Conservation (phyloP, 495 filamentous ascomycete genomes). For the Oidiodendron maius region DNA sequence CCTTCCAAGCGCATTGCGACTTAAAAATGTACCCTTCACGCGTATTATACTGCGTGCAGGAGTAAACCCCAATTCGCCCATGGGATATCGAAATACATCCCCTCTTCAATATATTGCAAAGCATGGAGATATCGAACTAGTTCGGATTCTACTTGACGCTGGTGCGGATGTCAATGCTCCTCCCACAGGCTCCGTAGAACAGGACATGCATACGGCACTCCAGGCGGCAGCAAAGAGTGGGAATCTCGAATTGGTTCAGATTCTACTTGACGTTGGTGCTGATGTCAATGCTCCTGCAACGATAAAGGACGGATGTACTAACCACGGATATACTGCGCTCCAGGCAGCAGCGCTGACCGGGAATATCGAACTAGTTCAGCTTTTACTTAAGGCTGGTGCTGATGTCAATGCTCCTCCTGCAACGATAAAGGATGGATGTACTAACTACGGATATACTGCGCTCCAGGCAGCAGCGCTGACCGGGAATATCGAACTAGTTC, state of each 20-base stretch:
- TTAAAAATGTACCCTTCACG: background rate
- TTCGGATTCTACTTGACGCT: constrained; percentile 1
- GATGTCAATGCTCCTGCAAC: constrained; percentile 1
- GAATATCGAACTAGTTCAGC: background rate
- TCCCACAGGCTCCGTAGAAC: background rate
- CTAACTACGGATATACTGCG: constrained; percentile 1
- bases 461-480: constrained; percentile 9
- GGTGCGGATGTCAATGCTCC: background rate
- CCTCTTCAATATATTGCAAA: background rate
- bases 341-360: background rate
- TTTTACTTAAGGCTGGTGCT: constrained; percentile 5
- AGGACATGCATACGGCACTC: constrained; percentile 6
- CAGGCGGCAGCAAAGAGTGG: constrained; percentile 4
- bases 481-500: background rate
- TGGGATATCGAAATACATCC: background rate
- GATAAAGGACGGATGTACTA: too few species aligned
- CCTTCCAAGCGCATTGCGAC: background rate
- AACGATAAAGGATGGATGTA: too few species aligned
- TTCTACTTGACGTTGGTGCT: constrained; percentile 1
- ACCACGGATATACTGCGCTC: background rate
- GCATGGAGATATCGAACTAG: background rate
- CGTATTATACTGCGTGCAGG: background rate
- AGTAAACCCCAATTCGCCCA: constrained; percentile 2
- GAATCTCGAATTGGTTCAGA: background rate
- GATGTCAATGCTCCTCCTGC: constrained; percentile 1